Evolutionary conservation across 2,329 filamentous ascomycete species (phyloP).

Genomic region (Ascochyta fabae): DNA sequence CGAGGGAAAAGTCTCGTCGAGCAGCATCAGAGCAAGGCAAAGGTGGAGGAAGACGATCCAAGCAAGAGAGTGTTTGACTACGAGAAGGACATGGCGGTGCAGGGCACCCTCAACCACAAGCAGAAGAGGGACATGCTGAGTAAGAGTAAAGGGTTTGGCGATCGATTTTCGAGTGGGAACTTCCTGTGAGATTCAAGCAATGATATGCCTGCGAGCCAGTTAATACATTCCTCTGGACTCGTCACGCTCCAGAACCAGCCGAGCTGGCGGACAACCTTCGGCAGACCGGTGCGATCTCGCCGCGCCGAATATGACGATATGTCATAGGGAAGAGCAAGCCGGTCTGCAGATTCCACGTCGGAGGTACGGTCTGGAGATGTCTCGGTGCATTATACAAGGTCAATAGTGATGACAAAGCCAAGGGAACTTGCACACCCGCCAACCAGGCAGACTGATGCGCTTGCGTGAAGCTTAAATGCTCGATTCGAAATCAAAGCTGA

Average conservation of each 20-base stretch:
- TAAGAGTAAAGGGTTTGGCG: constrained; percentile 80
- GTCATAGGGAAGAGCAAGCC: too few species aligned
- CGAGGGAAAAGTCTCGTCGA: constrained; percentile 55
- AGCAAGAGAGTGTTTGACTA: constrained; percentile 87
- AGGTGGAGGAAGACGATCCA: constrained; percentile 83
- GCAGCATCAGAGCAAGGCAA: constrained; percentile 57
- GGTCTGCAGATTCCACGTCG: too few species aligned
- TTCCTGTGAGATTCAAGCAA: constrained; percentile 54
- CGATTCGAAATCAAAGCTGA: too few species aligned
- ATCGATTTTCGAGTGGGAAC: constrained; percentile 77
- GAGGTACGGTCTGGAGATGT: not conserved
- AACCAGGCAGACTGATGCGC: not conserved
- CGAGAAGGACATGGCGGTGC: constrained; percentile 90
- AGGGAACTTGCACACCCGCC: too few species aligned
- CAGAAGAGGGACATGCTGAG: constrained; percentile 81
- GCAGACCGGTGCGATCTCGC: too few species aligned
- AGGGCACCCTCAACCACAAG: constrained; percentile 72
- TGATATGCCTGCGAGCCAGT: not conserved
- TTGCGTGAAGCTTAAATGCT: too few species aligned
- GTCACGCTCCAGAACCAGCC: too few species aligned
- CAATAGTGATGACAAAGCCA: not conserved
- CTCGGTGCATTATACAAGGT: not conserved
- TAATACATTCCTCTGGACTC: too few species aligned
- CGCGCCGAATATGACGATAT: too few species aligned
- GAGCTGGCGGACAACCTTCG: too few species aligned